Evolutionary conservation across 192 early-diverging fungal species (phyloP), one percentile per base, ranked within the genome.

Genomic region (Backusella mclennaniae): DNA sequence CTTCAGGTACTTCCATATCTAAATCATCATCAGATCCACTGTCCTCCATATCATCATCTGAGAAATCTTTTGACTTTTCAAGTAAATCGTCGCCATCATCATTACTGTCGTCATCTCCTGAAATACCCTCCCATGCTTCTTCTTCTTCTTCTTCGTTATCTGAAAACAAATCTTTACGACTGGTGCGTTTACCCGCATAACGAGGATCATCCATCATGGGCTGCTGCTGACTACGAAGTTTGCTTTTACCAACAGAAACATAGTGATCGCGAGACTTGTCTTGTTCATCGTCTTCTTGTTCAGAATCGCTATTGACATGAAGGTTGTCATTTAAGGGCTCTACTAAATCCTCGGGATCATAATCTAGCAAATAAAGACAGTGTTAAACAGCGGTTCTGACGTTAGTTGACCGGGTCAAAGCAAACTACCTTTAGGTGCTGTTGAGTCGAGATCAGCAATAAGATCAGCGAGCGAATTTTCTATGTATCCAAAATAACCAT

Each of bases 141-240:
- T 83, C 75, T 5, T 88, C 85, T 39, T 39, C 46, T 39, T 83
- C 73, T 7, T 88, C 85, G 4, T 83, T 82, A 6, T 85, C 67
- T 35, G 80, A 86, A 56, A 89, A 92, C 12, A 92, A 83, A 21
- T 79, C 88, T 52, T 90, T 92, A 71, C 93, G 88, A 38, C 87
- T 92, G 69, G 87, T 85, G 38, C 86, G 87, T 70, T 90, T 89
- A 39, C 93, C 93, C 29, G 82, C 77, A 78, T 94, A 94, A 69
- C 92, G 91, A 3, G 93, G 92, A 41, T 92, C 93, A 21, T 92
- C 88, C 73, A 92, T 84, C 6, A 89, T 80, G 29, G 90, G 84
- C 6, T 88, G 86, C 63, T 90, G 85, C 44, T 86, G 84, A 41
- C 81, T 82, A 53, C 91, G 87, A 53, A 94, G 73, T 15, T 83